Evolutionary conservation across 345 rosid species (phyloP), one percentile per base, ranked within the genome.

Genomic region (Streptanthus diversifolius): DNA sequence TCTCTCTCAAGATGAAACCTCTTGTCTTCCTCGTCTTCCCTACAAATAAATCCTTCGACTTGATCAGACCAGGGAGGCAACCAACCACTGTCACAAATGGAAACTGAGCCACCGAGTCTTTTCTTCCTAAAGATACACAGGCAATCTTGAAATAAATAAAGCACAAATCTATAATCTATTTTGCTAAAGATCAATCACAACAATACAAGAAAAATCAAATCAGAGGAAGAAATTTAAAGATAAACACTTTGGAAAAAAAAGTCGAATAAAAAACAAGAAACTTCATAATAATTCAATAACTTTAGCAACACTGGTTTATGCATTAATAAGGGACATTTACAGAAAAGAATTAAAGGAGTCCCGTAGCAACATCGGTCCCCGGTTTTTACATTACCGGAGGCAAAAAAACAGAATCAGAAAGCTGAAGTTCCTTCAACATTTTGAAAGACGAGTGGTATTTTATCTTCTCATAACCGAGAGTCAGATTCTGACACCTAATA

Each of bases 41-140:
- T 24, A 91, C 92, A 53, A 89, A 89, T 74, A 88, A 39, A 83
- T 92, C 92, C 27, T 68, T 73, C 2, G 98, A 89, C 78, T 92
- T 92, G 71, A 92, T 78, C 63, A 85, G 45, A 25, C 98, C 98
- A n/a, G 98, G 96, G 24, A 92, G 15, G 45, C 82, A 49, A 32
- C 98, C 98, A 3, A 66, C 73, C 27, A 87, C 60, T 24, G 98
- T 89, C 4, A 76, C 71, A 68, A 77, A 84, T 7, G 97, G 89
- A 68, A 87, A 87, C 79, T 86, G 96, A 13, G 96, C 96, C 11
- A 93, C 85, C 0, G 85, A 89, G 0, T 86, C 86, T 73, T 73
- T 86, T 79, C 98, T 85, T 32, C 97, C 97, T 1, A 90, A 82
- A 0, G 92, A 93, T 43, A 89, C 92, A 48, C 88, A 68, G 6